Evolutionary conservation across 192 early-diverging fungal genomes (phyloP), one percentile per base, ranked within the genome.

Genomic region (Endogone sp.): DNA sequence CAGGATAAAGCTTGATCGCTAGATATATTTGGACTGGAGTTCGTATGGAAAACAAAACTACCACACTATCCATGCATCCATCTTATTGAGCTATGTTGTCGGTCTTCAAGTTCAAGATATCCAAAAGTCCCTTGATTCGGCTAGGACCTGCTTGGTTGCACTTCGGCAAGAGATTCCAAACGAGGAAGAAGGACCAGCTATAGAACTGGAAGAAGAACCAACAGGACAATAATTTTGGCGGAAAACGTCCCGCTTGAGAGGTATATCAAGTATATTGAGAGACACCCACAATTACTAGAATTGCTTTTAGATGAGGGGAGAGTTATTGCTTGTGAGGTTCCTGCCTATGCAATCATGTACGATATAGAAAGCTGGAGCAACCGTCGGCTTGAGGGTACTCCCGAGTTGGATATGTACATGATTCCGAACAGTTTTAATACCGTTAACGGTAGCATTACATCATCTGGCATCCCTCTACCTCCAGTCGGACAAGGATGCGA

Each of bases 11-110:
- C 29, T 69, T 69, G 31, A 69, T 62, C 3, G 68, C 63, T 11
- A 69, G 31, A 69, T 69, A 69, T 13, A 69, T 64, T 61, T 69
- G 67, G 21, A 68, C 57, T 30, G 27, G 13, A 4, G 67, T 68
- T 26, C 20, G 16, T 62, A 26, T 4, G 22, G 67, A 68, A 68
- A 68, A 68, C n/a, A n/a, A n/a, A n/a, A n/a, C n/a, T n/a, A n/a
- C n/a, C n/a, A n/a, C n/a, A n/a, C n/a, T n/a, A n/a, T n/a, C n/a
- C n/a, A n/a, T n/a, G n/a, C n/a, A n/a, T n/a, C n/a, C n/a, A 29
- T 68, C 54, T 56, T 32, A 29, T 61, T 22, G 20, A 3, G 60
- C 23, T n/a, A 30, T 11, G 6, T 13, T 13, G 60, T 68, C 4
- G 3, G 16, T 1, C 32, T 25, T 55, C 67, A 23, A 68, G 10